Base-by-base conservation (phyloP, 179 eudicot genomes). In the Spinacia oleracea region DNA sequence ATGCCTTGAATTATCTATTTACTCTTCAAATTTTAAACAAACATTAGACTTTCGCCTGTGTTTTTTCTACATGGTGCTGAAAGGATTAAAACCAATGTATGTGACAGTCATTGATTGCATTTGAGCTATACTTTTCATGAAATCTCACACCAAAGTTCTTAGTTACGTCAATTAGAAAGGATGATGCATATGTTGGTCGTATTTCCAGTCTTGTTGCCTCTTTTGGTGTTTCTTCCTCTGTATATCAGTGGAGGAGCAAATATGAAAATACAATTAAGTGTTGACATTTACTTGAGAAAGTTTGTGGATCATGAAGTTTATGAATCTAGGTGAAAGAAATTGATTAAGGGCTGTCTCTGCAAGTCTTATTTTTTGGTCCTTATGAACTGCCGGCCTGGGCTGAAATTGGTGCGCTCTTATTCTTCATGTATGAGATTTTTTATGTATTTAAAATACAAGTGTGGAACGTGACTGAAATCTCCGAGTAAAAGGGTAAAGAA, bases 1-100 rank as follows among this genome's bases (percentile, higher is more conserved):
- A 87, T 82, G 79, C 27, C 38, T 82, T 35, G 27, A 64, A 59
- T 64, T 45, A 70, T 50, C 65, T 43, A 21, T 50, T 40, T 38
- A 6, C 67, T 38, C n/a, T 73, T 25, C 58, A 10, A 21, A 6
- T 8, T 32, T 35, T 70, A 8, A 38, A 50, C 35, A 59, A 63
- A 9, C 9, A 20, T 43, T 63, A 62, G 72, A 51, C 9, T 48
- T 18, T 66, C n/a, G 23, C 14, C 74, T 63, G 25, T 46, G 20
- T 40, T 34, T 38, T 51, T 67, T 70, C 18, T 14, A 21, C 75
- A 48, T 32, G 42, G 8, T 72, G 56, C 11, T 15, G 0, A 8
- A 35, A 18, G 70, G n/a, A 2, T 66, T 32, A 35, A 35, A 65
- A 6, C n/a, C 6, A 66, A 34, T 6, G 23, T 18, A 18, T 35